These are phyloP conservation scores for Amphicarpaea edgeworthii DNA, from an alignment of 306 rosid genomes.

Conservation along the genomic window DNA sequence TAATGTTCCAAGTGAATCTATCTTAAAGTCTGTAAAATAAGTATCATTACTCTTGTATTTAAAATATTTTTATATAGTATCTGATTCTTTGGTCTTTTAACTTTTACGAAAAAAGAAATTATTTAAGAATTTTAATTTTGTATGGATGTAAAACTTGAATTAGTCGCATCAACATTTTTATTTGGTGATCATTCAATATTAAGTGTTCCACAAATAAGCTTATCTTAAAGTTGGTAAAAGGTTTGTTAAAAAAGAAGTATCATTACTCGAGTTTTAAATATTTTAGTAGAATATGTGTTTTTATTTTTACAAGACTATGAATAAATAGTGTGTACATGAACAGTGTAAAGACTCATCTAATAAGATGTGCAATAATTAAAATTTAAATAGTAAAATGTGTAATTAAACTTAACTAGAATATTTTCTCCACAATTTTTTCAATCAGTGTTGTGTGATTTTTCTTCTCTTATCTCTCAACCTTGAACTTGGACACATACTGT, in stretches of 20 bases:
- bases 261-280: not conserved
- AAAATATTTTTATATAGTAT: slow-evolving; percentile 15
- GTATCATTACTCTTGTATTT: not conserved
- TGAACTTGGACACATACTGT: too few species aligned
- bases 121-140: not conserved
- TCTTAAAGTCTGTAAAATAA: not conserved
- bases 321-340: too few species aligned
- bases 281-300: not conserved
- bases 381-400: too few species aligned
- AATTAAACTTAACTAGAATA: too few species aligned
- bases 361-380: too few species aligned
- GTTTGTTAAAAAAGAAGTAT: not conserved
- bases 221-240: not conserved
- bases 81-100: not conserved
- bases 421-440: too few species aligned
- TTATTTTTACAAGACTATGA: not conserved
- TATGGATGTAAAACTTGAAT: not conserved
- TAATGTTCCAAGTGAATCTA: not conserved
- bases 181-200: not conserved
- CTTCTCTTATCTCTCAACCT: too few species aligned
- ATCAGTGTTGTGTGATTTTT: too few species aligned
- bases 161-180: not conserved
- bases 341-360: too few species aligned
- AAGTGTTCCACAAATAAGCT: not conserved
- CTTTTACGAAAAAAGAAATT: not conserved